Conservation (phyloP, 2,329 filamentous ascomycete species). For the Aspergillus puulaauensis region DNA sequence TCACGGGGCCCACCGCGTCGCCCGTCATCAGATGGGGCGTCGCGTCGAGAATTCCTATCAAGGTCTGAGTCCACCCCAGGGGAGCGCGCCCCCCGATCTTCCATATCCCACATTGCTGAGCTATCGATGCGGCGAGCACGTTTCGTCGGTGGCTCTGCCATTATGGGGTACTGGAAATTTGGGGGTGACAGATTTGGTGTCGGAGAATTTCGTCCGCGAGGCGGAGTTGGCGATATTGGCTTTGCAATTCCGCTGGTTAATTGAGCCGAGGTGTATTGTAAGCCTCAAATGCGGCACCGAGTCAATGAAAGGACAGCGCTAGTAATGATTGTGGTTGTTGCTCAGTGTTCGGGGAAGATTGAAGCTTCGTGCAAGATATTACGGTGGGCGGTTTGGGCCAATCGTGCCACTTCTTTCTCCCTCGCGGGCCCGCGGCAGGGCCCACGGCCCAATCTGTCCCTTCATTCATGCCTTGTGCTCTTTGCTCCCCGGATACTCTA, state of each 20-base stretch:
- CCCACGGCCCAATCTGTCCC: background rate
- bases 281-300: constrained; percentile 4
- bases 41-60: constrained; percentile 40
- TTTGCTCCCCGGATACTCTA: background rate
- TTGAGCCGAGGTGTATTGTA: background rate
- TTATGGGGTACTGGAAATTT: constrained; percentile 26
- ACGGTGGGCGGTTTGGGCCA: constrained; percentile 25
- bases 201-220: background rate
- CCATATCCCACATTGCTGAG: constrained; percentile 60
- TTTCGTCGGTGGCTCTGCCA: constrained; percentile 56
- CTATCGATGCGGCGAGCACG: constrained; percentile 56
- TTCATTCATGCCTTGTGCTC: background rate
- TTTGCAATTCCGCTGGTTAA: background rate
- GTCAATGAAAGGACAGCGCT: background rate
- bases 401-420: constrained; percentile 13
- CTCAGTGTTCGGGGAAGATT: constrained; percentile 18
- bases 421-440: background rate
- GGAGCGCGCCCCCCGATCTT: constrained; percentile 30
- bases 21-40: constrained; percentile 32
- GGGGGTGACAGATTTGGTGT: background rate
- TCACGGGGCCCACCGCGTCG: constrained; percentile 38
- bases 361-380: constrained; percentile 24
- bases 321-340: background rate
- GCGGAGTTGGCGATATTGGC: background rate
- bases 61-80: constrained; percentile 27